These are phyloP conservation scores for Psidium friedrichsthalianum DNA, from an alignment of 345 rosid genomes.

Conservation along the genomic window DNA sequence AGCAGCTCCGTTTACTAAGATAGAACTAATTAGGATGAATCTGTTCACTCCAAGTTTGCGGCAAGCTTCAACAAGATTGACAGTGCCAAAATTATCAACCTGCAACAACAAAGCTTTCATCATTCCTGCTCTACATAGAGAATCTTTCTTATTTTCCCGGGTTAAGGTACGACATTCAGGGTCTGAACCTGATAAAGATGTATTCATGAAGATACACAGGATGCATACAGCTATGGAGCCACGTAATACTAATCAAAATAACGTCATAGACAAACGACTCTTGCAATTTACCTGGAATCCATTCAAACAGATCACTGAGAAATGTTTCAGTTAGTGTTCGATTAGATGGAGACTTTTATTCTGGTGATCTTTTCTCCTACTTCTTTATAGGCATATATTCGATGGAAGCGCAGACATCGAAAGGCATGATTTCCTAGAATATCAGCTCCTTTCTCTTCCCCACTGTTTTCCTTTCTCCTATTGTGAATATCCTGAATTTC, in stretches of 20 bases:
- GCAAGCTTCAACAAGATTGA: slow-evolving; percentile 82
- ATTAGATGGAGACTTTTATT: background rate
- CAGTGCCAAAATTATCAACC: slow-evolving; percentile 82
- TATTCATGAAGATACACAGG: background rate
- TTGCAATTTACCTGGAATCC: background rate
- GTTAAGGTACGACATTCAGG: background rate
- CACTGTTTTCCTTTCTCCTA: background rate
- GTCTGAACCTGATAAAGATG: background rate
- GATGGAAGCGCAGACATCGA: background rate
- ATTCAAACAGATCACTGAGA: background rate
- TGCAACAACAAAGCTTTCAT: slow-evolving; percentile 8
- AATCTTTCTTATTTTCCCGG: background rate
- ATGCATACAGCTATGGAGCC: background rate
- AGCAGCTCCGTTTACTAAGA: slow-evolving; percentile 90
- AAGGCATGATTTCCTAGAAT: background rate
- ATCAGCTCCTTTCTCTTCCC: background rate
- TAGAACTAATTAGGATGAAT: slow-evolving; percentile 76
- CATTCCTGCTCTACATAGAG: background rate
- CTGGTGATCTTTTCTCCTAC: background rate
- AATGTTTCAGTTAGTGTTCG: background rate
- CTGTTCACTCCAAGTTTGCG: slow-evolving; percentile 46
- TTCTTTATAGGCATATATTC: background rate
- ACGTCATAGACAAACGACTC: background rate
- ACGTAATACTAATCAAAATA: background rate
- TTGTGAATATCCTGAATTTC: background rate